phyloP scores from a whole-genome alignment of 1,139 yeast species.

The Suhomyces ambrosiae region DNA sequence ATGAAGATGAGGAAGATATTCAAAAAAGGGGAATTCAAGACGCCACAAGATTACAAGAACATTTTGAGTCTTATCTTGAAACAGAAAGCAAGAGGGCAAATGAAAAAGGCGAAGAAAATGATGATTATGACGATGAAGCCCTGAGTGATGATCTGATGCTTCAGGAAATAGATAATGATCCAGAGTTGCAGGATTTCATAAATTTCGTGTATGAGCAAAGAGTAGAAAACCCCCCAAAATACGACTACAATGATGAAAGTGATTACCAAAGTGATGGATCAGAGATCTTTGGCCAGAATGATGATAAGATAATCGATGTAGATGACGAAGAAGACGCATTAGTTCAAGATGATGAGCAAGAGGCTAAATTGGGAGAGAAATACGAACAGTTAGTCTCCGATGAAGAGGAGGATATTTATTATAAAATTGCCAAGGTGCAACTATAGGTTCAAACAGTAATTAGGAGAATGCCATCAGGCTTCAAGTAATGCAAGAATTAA shows the following conservation, averaged over 20 bases:
- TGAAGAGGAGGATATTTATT: constrained; percentile 3
- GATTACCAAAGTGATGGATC: constrained; percentile 18
- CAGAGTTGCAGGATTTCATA: constrained; percentile 17
- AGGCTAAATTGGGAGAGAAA: constrained; percentile 9
- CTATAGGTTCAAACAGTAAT: not conserved
- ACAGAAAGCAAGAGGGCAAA: constrained; percentile 5
- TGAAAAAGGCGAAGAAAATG: constrained; percentile 4
- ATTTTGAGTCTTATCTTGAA: constrained; percentile 9
- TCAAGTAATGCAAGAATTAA: not conserved
- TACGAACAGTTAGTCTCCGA: constrained; percentile 4
- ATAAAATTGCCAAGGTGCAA: constrained; percentile 5
- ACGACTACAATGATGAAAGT: constrained; percentile 19
- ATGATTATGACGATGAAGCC: constrained; percentile 6
- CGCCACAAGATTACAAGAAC: constrained; percentile 6
- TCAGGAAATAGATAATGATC: constrained; percentile 4
- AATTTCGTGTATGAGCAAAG: constrained; percentile 13
- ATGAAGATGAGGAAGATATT: constrained; percentile 2
- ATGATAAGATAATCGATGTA: constrained; percentile 15
- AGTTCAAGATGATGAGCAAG: constrained; percentile 18
- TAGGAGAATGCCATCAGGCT: too few species aligned
- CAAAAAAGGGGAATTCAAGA: constrained; percentile 6
- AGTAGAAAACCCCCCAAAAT: constrained; percentile 1
- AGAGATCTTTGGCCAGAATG: constrained; percentile 1
- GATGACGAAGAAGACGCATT: constrained; percentile 19
- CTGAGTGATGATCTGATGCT: constrained; percentile 1